A percentile compares a stretch with the other conserved stretches of the same genome.
phyloP scores from a whole-genome alignment of 345 rosid species.

The Eutrema heterophyllum region DNA sequence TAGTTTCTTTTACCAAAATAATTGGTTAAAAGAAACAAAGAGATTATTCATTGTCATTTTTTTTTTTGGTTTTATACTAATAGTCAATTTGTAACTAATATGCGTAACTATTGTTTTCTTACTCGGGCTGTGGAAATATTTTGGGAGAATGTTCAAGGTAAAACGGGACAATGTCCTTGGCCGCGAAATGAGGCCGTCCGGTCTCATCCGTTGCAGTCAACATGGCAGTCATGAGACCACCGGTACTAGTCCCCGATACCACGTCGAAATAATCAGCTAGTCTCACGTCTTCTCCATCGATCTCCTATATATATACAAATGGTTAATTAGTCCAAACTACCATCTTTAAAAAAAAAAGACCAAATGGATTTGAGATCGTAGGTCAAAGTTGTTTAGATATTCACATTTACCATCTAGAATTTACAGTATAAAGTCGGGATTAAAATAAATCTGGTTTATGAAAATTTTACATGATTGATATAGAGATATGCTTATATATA shows the following conservation, averaged over 20 bases:
- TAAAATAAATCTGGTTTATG: background rate
- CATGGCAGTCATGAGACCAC: constrained; percentile 66
- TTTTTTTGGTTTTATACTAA: background rate
- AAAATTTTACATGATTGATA: background rate
- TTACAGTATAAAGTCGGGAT: background rate
- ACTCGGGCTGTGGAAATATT: constrained; percentile 63
- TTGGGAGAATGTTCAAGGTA: constrained; percentile 50
- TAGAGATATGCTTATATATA: background rate
- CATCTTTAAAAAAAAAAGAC: background rate
- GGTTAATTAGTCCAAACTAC: background rate
- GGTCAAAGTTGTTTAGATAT: background rate
- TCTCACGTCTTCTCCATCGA: constrained; percentile 55
- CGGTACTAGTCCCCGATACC: constrained; percentile 70
- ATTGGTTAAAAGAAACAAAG: background rate
- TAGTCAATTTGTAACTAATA: background rate
- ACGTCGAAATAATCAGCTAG: constrained; percentile 76
- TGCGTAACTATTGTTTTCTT: background rate
- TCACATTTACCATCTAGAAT: background rate
- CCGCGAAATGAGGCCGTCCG: constrained; percentile 48
- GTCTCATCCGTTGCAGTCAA: constrained; percentile 44
- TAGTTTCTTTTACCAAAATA: background rate
- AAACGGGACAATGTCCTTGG: constrained; percentile 57
- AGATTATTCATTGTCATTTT: background rate
- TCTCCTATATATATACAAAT: constrained; percentile 28
- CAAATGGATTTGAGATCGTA: background rate